Evolutionary conservation across 805 yeast species (phyloP).

Genomic region (Starmerella stigmatis): DNA sequence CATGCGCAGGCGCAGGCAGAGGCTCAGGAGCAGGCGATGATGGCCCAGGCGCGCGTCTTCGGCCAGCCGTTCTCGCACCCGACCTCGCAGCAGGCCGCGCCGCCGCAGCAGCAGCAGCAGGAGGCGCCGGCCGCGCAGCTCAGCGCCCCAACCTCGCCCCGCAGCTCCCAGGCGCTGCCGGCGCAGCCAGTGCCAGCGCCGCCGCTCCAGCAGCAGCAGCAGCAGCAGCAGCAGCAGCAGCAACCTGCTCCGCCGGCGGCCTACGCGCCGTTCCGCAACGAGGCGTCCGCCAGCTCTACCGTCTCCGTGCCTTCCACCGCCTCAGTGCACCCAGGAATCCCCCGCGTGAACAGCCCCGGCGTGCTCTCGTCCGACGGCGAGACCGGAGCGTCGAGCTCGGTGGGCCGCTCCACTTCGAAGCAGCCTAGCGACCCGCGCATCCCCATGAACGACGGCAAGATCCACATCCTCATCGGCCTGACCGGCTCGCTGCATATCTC

Average conservation of each 20-base stretch:
- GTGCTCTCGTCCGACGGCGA: background rate
- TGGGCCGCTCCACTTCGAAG: slow-evolving; percentile 21
- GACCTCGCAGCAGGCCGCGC: background rate
- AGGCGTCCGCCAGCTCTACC: background rate
- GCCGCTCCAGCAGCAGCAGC: background rate
- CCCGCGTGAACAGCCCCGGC: slow-evolving; percentile 7
- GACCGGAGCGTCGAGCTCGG: background rate
- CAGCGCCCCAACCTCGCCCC: background rate
- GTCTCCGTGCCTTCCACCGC: background rate
- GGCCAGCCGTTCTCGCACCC: background rate
- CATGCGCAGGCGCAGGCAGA: slow-evolving; percentile 9
- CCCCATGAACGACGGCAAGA: slow-evolving; percentile 76
- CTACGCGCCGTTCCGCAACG: background rate
- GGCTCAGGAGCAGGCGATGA: slow-evolving; percentile 5
- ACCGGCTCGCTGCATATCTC: slow-evolving; percentile 82
- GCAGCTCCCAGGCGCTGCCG: background rate
- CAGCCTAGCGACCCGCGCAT: slow-evolving; percentile 46
- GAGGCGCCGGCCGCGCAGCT: background rate
- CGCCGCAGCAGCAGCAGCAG: background rate
- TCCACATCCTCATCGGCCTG: slow-evolving; percentile 76
- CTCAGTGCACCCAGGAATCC: background rate
- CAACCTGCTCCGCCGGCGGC: background rate
- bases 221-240: background rate
- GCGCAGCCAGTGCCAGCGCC: no score
- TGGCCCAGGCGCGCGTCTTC: background rate